These are phyloP conservation scores for Hanseniaspora jakobsenii DNA, from an alignment of 805 yeast genomes.

Conservation along the genomic window DNA sequence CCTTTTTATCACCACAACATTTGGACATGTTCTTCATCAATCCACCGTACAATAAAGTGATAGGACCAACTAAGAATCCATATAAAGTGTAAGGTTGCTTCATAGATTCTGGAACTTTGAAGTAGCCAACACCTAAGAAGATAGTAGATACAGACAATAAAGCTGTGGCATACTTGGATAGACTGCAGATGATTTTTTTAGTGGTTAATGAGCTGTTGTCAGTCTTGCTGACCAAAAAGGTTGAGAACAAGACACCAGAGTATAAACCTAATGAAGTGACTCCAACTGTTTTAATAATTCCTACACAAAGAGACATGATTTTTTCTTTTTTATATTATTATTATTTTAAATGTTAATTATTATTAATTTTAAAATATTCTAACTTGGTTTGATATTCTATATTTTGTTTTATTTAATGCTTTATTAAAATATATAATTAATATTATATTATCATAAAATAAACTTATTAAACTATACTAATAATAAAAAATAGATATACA, in stretches of 20 bases:
- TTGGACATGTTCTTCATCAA: conserved; percentile 11
- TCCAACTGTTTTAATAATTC: conserved; percentile 50
- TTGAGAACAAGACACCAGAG: conserved; percentile 34
- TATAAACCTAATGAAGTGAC: conserved; percentile 57
- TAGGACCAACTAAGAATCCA: conserved; percentile 30
- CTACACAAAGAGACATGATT: conserved; percentile 42
- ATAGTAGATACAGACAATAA: conserved; percentile 41
- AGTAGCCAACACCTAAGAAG: conserved; percentile 45
- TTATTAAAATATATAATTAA: too few relatives aligned
- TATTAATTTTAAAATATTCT: too few relatives aligned
- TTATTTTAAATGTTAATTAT: too few relatives aligned
- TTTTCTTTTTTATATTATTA: background rate
- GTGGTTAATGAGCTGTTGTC: conserved; percentile 8
- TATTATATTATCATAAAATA: too few relatives aligned
- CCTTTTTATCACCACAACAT: conserved; percentile 8
- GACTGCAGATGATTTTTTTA: conserved; percentile 19
- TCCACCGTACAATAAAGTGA: conserved; percentile 8
- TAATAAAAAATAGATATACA: too few relatives aligned
- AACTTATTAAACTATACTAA: too few relatives aligned
- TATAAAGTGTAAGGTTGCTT: conserved; percentile 68
- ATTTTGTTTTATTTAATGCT: too few relatives aligned
- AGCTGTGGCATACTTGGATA: conserved; percentile 23
- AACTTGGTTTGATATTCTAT: too few relatives aligned
- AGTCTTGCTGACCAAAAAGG: conserved; percentile 28
- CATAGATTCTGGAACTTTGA: conserved; percentile 40